Conservation (phyloP, 257 asterid genomes). For the Ilex aquifolium region DNA sequence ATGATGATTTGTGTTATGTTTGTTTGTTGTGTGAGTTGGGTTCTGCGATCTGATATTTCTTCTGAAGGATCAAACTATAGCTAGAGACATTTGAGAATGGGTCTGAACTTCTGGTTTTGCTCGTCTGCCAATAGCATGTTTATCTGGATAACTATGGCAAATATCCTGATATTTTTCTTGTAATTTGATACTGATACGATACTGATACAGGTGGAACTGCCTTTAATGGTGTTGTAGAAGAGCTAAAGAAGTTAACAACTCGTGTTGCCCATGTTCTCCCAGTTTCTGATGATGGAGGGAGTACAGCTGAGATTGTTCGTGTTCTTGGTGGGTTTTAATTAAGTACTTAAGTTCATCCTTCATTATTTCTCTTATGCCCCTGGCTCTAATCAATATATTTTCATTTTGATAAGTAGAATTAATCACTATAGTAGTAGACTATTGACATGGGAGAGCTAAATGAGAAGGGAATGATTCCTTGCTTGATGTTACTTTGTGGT, state of each 20-base stretch:
- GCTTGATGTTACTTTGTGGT: too few species aligned
- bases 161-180: neutral
- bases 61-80: too few species aligned
- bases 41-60: too few species aligned
- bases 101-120: too few species aligned
- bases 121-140: neutral
- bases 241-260: slow-evolving; percentile 84
- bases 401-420: neutral
- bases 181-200: slow-evolving; percentile 9
- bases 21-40: too few species aligned
- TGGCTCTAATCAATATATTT: slow-evolving; percentile 8
- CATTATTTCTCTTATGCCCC: too few species aligned
- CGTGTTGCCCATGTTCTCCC: slow-evolving; percentile 91
- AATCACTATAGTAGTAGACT: too few species aligned
- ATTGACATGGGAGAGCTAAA: too few species aligned
- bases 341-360: neutral
- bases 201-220: slow-evolving; percentile 86
- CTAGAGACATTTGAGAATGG: too few species aligned
- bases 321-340: slow-evolving; percentile 68
- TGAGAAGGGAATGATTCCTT: too few species aligned
- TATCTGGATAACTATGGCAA: neutral
- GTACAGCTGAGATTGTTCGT: slow-evolving; percentile 98
- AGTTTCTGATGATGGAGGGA: slow-evolving; percentile 98
- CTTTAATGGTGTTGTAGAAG: slow-evolving; percentile 95
- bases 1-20: too few species aligned